Conservation (phyloP, 169 alveolate genomes). For the Plasmodium chabaudi region DNA sequence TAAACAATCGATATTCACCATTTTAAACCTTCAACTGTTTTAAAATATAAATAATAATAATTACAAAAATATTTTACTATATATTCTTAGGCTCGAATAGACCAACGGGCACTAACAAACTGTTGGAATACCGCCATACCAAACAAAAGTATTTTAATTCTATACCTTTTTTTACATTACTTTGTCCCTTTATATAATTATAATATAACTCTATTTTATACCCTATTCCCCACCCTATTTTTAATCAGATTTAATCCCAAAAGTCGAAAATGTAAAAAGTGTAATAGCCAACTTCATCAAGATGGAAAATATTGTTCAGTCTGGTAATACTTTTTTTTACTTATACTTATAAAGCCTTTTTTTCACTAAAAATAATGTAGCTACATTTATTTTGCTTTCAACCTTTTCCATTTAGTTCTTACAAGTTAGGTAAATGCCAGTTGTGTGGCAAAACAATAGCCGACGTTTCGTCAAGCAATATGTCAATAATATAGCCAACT, state of each 20-base stretch:
- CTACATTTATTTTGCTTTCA: background rate
- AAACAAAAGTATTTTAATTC: constrained; percentile 80
- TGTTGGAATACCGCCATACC: constrained; percentile 77
- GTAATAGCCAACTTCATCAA: constrained; percentile 83
- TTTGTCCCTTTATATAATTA: background rate
- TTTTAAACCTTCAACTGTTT: background rate
- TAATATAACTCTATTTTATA: background rate
- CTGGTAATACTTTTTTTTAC: constrained; percentile 74
- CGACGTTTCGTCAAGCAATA: constrained; percentile 82
- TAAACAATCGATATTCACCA: too few relatives aligned
- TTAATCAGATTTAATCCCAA: constrained; percentile 78
- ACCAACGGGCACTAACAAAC: constrained; percentile 82
- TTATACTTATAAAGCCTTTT: background rate
- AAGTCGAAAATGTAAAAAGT: constrained; percentile 83
- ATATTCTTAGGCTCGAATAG: constrained; percentile 79
- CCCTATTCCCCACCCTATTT: background rate
- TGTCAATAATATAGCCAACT: constrained; percentile 80
- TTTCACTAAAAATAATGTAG: background rate
- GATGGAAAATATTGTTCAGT: constrained; percentile 85
- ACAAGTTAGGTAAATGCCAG: constrained; percentile 85
- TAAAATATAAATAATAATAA: background rate
- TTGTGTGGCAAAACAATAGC: constrained; percentile 86
- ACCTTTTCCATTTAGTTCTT: constrained; percentile 73
- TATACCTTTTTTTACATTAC: background rate
- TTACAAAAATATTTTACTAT: background rate